Base-by-base conservation (phyloP, 2,329 filamentous ascomycete genomes). In the Raffaelea deltoideospora region DNA sequence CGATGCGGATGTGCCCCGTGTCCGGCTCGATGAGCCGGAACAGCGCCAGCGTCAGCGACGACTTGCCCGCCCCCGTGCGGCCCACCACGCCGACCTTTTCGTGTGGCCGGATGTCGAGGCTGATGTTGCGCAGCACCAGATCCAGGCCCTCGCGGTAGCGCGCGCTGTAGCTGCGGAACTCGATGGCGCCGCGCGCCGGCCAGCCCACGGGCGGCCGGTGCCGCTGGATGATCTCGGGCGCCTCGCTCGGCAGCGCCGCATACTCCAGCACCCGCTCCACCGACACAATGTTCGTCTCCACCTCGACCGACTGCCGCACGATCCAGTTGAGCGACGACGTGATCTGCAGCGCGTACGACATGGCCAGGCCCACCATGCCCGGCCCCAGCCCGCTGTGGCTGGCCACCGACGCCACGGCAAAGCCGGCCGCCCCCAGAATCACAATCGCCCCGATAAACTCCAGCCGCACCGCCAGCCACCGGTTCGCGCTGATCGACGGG, bases 201-300 rank as follows among this genome's bases (percentile, higher is more conserved):
- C 90, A 98, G 49, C 83, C 82, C 44, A 85, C 83, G 10, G 85
- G 77, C 29, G 90, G 88, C 34, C 88, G 71, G 53, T 82, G 79
- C 58, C 84, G 80, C 51, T 83, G 80, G 48, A 96, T 81, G 46
- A 96, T 84, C 55, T 98, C 90, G 8, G 87, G 85, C 35, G 90
- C 88, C 62, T 98, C 90, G 56, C 81, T 90, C 20, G 88, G 87
- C 44, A 98, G 69, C 35, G 73, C 71, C 40, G 88, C 84, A 60
- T 98, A 98, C 58, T 98, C 92, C 34, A 98, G 76, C 33, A 98
- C 87, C 52, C 90, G 81, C 67, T 98, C 90, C 27, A 98, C 90
- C 10, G 88, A 94, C 32, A 98, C 88, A 51, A 98, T 98, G 59
- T 98, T 98, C n/a, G 88, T 96, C 66, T 98, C 92, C n/a, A 98